phyloP scores from a whole-genome alignment of 2,329 filamentous ascomycete genomes.

The Metarhizium robertsii region DNA sequence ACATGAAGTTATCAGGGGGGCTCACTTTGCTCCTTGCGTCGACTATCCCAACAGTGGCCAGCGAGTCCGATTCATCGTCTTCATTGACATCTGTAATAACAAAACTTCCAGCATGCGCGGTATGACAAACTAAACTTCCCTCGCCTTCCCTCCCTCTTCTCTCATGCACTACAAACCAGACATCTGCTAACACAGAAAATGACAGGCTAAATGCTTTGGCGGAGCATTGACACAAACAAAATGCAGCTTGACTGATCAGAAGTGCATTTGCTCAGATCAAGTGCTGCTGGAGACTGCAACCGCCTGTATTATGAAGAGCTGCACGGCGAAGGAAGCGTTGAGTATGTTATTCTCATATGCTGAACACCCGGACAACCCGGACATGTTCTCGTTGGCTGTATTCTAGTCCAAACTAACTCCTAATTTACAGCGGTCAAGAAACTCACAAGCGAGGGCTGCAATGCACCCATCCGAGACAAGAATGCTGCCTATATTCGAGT shows the following conservation, averaged over 20 bases:
- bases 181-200: not conserved
- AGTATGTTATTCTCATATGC: not conserved
- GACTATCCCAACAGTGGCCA: not conserved
- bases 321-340: conserved; percentile 1
- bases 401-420: not conserved
- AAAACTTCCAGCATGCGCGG: not conserved
- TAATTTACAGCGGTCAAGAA: conserved; percentile 2
- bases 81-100: not conserved
- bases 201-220: not conserved
- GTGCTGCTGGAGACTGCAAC: not conserved
- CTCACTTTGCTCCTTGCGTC: not conserved
- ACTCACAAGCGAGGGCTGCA: conserved; percentile 8
- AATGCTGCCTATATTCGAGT: conserved; percentile 6
- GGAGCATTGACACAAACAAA: not conserved
- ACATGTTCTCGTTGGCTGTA: too few relatives aligned
- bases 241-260: not conserved
- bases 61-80: not conserved
- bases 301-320: not conserved
- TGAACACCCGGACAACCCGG: not conserved
- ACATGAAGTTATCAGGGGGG: not conserved
- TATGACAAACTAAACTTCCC: not conserved
- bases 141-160: not conserved
- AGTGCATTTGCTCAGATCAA: conserved; percentile 1
- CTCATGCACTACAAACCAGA: not conserved
- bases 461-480: conserved; percentile 7